Percentiles rank a stretch among this genome's conserved stretches.
These are phyloP conservation scores for Skeletonema menzelii DNA, from an alignment of 108 stramenopile genomes.

Conservation along the genomic window DNA sequence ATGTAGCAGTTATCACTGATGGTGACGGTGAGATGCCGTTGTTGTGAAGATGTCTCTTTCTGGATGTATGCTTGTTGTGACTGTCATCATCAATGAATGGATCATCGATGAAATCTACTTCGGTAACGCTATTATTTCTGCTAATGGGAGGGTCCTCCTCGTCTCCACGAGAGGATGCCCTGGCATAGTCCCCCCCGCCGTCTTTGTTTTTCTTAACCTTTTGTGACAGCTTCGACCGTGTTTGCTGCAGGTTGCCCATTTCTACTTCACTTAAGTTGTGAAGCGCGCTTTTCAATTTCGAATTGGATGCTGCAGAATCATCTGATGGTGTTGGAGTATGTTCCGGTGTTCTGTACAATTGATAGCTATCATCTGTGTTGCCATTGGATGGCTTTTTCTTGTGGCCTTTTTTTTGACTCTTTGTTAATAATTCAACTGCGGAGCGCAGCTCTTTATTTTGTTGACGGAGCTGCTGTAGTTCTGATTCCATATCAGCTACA, in stretches of 20 bases:
- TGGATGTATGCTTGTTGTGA: conserved; percentile 38
- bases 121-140: conserved; percentile 12
- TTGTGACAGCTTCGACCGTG: not conserved
- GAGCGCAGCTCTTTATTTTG: conserved; percentile 35
- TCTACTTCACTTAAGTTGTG: not conserved
- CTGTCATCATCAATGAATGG: conserved; percentile 43
- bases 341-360: not conserved
- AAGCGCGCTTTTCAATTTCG: not conserved
- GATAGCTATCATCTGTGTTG: conserved; percentile 1
- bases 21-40: not conserved
- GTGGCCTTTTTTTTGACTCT: not conserved
- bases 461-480: conserved; percentile 34
- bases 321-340: not conserved
- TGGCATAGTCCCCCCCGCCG: conserved; percentile 29
- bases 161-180: conserved; percentile 4
- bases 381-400: not conserved
- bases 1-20: not conserved
- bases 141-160: not conserved
- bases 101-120: conserved; percentile 12
- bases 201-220: not conserved
- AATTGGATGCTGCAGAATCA: not conserved
- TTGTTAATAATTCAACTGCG: conserved; percentile 18
- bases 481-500: conserved; percentile 22
- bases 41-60: not conserved
- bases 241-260: not conserved